These are phyloP conservation scores for Monosporascus sp. DNA, from an alignment of 2,329 filamentous ascomycete species.

Conservation along the genomic window DNA sequence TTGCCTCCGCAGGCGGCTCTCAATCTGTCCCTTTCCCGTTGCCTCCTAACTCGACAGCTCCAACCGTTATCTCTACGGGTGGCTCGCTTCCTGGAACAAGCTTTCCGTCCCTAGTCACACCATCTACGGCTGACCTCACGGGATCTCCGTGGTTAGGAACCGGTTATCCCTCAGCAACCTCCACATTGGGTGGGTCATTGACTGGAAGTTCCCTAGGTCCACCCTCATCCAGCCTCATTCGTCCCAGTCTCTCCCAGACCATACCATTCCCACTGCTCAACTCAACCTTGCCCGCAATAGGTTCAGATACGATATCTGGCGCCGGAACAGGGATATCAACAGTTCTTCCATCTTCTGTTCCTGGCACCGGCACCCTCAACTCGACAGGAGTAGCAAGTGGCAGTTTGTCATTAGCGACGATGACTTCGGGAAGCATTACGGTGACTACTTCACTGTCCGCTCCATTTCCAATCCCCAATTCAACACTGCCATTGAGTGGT, in stretches of 20 bases:
- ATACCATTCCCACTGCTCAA: not conserved
- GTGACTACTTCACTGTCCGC: no score
- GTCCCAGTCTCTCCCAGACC: not conserved
- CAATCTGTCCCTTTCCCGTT: not conserved
- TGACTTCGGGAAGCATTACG: no score
- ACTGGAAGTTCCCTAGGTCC: not conserved
- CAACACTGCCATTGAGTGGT: no score
- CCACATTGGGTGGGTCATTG: not conserved
- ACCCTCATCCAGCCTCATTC: not conserved
- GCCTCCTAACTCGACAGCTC: not conserved
- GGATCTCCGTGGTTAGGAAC: not conserved
- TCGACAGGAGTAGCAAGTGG: no score
- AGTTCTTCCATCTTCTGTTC: no score
- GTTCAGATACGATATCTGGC: no score
- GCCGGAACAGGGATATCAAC: no score
- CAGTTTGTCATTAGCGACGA: no score
- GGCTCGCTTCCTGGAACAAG: not conserved
- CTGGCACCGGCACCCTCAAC: no score
- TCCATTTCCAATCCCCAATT: no score
- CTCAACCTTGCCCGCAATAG: not conserved
- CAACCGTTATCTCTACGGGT: not conserved
- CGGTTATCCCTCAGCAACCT: not conserved
- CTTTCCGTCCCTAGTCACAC: not conserved
- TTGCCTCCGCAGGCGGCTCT: not conserved
- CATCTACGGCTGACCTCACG: not conserved